A percentile compares a stretch with the other conserved stretches of the same genome.
Evolutionary conservation across 148 eudicot genomes (phyloP).

Genomic region (Vaccinium macrocarpon): DNA sequence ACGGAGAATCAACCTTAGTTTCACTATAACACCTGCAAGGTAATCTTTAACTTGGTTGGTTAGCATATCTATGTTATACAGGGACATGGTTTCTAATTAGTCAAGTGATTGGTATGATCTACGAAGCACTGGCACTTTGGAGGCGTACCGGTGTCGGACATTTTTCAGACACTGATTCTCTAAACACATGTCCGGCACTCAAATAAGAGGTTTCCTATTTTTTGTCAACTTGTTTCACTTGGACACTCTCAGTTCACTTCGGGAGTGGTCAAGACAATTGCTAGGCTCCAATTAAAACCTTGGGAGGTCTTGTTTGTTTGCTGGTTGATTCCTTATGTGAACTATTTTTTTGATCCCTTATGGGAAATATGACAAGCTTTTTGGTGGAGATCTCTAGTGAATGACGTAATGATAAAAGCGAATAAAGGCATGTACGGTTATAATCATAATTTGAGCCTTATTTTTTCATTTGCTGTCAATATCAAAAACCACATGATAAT

Average conservation of each 20-base stretch:
- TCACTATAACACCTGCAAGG: conserved; percentile 63
- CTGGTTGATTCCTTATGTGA: background rate
- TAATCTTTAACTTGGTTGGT: conserved; percentile 4
- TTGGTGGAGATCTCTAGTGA: background rate
- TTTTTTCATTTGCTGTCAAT: background rate
- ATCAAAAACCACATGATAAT: background rate
- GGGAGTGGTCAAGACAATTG: background rate
- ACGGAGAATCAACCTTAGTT: conserved; percentile 77
- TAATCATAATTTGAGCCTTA: background rate
- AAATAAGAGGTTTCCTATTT: background rate
- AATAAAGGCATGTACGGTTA: background rate
- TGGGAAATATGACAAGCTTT: background rate
- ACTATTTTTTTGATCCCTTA: no score
- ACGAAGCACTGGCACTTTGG: background rate
- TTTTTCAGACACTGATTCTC: background rate
- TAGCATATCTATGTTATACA: background rate
- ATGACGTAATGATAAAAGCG: background rate
- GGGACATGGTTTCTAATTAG: background rate
- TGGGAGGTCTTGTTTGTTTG: background rate
- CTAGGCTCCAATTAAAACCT: background rate
- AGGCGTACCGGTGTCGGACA: background rate
- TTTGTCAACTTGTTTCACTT: background rate
- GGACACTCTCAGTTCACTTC: background rate
- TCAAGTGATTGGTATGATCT: background rate
- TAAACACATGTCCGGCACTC: background rate